These are phyloP conservation scores for Amanita phalloides DNA, from an alignment of 768 basidiomycete species.

Conservation along the genomic window DNA sequence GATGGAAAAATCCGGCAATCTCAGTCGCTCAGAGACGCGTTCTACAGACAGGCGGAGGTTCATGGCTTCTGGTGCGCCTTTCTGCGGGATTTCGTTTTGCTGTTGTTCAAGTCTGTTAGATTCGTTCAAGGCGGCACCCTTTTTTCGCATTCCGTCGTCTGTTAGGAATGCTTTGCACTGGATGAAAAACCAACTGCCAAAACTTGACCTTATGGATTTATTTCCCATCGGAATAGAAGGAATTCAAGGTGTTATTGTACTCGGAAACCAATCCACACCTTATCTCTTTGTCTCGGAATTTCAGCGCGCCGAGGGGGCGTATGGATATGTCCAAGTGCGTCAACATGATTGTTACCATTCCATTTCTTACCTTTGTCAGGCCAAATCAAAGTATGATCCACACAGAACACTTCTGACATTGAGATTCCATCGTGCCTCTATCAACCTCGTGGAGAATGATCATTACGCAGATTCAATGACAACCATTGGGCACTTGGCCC, in stretches of 20 bases:
- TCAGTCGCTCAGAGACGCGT: conserved; percentile 18
- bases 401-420: conserved; percentile 75
- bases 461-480: conserved; percentile 62
- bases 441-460: conserved; percentile 67
- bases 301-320: conserved; percentile 63
- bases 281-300: conserved; percentile 78
- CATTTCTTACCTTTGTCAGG: conserved; percentile 26
- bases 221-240: conserved; percentile 76
- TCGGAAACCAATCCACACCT: conserved; percentile 82
- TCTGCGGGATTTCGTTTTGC: not conserved
- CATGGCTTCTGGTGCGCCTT: not conserved
- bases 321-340: conserved; percentile 66
- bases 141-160: conserved; percentile 22
- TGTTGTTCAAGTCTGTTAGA: not conserved
- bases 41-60: conserved; percentile 23
- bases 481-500: conserved; percentile 50
- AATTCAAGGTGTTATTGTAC: conserved; percentile 70
- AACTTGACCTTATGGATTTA: conserved; percentile 71
- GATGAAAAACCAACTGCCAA: conserved; percentile 54
- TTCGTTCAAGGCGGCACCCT: conserved; percentile 17
- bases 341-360: not conserved
- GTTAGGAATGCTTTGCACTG: conserved; percentile 36
- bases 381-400: conserved; percentile 70
- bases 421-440: conserved; percentile 52
- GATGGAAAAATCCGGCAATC: conserved; percentile 37